Evolutionary conservation across 176 grass and related monocot species (phyloP).

Genomic region (Oryza officinalis): DNA sequence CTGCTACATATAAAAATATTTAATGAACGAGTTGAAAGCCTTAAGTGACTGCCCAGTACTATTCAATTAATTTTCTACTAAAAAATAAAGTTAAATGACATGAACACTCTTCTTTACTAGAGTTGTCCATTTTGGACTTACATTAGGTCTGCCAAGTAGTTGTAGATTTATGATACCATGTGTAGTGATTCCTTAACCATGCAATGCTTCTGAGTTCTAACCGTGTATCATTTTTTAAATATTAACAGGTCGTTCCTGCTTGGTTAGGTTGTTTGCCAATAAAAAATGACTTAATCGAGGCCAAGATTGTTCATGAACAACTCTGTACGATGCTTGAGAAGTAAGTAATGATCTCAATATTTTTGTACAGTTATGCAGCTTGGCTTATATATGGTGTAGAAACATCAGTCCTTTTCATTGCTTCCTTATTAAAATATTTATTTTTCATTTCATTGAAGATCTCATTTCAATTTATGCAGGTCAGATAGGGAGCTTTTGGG

Average conservation of each 20-base stretch:
- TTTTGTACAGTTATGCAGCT: not conserved
- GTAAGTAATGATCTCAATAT: slow-evolving; percentile 43
- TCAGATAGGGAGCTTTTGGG: slow-evolving; percentile 67
- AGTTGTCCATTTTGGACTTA: not conserved
- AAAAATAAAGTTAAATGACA: not conserved
- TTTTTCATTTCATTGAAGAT: not conserved
- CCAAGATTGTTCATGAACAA: slow-evolving; percentile 80
- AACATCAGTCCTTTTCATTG: not conserved
- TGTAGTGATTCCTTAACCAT: slow-evolving; percentile 24
- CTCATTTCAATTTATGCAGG: slow-evolving; percentile 34
- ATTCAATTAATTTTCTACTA: not conserved
- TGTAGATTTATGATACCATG: too few relatives aligned
- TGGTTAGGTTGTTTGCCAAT: slow-evolving; percentile 70
- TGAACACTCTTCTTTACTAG: not conserved
- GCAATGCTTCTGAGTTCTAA: slow-evolving; percentile 17
- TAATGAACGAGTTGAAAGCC: not conserved
- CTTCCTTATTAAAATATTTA: slow-evolving; percentile 1
- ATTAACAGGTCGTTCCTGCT: slow-evolving; percentile 63
- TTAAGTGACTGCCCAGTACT: not conserved
- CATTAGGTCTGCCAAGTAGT: not conserved
- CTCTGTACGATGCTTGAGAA: slow-evolving; percentile 77
- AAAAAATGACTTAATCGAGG: slow-evolving; percentile 81
- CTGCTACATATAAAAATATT: not conserved
- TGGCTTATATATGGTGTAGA: slow-evolving; percentile 22
- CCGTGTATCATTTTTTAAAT: not conserved